Percentiles rank a stretch among this genome's conserved stretches.
phyloP scores from a whole-genome alignment of 1,139 yeast species.

The Kodamaea fungicola region DNA sequence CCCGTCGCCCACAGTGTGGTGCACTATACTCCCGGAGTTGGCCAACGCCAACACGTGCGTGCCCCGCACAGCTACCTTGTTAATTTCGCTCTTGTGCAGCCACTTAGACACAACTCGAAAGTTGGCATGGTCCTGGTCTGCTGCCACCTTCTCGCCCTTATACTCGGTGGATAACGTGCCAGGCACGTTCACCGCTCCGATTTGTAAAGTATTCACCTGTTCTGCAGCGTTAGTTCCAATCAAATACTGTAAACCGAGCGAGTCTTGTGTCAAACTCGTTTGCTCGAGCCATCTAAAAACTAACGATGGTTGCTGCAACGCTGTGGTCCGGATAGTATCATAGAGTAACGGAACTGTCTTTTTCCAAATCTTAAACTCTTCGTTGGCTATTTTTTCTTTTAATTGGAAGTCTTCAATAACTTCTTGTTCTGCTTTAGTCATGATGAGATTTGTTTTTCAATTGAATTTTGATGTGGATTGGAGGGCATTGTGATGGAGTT shows the following conservation, averaged over 20 bases:
- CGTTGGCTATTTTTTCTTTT: constrained; percentile 51
- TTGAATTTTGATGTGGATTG: no score
- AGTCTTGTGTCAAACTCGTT: constrained; percentile 30
- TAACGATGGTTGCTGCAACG: constrained; percentile 60
- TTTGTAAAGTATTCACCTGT: constrained; percentile 36
- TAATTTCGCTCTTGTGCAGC: constrained; percentile 55
- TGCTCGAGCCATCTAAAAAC: constrained; percentile 49
- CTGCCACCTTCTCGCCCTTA: constrained; percentile 19
- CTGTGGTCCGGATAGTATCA: constrained; percentile 68
- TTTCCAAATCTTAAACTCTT: constrained; percentile 92
- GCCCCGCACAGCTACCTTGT: constrained; percentile 38
- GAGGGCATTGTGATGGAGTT: no score
- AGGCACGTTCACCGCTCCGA: constrained; percentile 49
- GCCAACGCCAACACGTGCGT: constrained; percentile 47
- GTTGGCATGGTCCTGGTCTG: constrained; percentile 17
- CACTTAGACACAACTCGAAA: constrained; percentile 41
- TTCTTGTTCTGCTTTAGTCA: constrained; percentile 29
- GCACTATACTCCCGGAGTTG: constrained; percentile 45
- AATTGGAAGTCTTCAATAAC: constrained; percentile 43
- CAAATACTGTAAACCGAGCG: constrained; percentile 39
- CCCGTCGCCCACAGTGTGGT: constrained; percentile 24
- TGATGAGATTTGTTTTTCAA: neutral
- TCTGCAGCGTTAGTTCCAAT: constrained; percentile 48
- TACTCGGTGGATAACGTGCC: constrained; percentile 29
- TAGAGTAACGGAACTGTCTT: constrained; percentile 89